phyloP scores from a whole-genome alignment of 2,329 filamentous ascomycete species.

The Geoglossum cookeanum region DNA sequence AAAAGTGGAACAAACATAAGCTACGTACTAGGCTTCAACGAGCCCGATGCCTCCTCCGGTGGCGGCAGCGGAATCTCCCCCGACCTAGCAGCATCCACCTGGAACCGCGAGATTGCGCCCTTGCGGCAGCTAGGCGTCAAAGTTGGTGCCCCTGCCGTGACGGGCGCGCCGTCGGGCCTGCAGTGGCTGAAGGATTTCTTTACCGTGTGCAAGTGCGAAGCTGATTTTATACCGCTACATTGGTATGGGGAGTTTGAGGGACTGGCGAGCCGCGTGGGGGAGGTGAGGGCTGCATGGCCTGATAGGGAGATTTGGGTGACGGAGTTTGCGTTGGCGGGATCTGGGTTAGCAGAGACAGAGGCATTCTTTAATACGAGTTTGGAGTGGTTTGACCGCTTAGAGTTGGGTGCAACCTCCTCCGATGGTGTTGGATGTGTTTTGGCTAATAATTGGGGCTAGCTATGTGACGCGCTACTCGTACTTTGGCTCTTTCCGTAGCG shows the following conservation, averaged over 20 bases:
- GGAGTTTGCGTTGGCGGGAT: slow-evolving; percentile 46
- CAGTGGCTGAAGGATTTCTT: slow-evolving; percentile 51
- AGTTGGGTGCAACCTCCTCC: slow-evolving; percentile 18
- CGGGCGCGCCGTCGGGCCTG: slow-evolving; percentile 39
- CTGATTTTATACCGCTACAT: slow-evolving; percentile 33
- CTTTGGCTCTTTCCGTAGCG: slow-evolving; percentile 55
- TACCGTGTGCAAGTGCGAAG: slow-evolving; percentile 31
- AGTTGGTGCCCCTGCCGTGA: slow-evolving; percentile 52
- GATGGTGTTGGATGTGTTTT: slow-evolving; percentile 1
- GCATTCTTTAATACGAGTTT: slow-evolving; percentile 47
- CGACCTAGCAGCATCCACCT: slow-evolving; percentile 41
- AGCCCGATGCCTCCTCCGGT: slow-evolving; percentile 43
- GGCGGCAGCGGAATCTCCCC: slow-evolving; percentile 47
- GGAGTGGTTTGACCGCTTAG: slow-evolving; percentile 45
- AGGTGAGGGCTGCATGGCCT: slow-evolving; percentile 29
- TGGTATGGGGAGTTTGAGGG: slow-evolving; percentile 54
- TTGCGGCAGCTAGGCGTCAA: slow-evolving; percentile 43
- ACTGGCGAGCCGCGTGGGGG: slow-evolving; percentile 45
- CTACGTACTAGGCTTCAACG: slow-evolving; percentile 60
- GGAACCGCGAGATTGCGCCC: slow-evolving; percentile 54
- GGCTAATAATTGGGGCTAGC: slow-evolving; percentile 8
- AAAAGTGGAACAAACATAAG: slow-evolving; percentile 35
- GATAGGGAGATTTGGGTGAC: slow-evolving; percentile 53
- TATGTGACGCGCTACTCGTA: slow-evolving; percentile 52
- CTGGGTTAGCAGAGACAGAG: slow-evolving; percentile 37